Evolutionary conservation across 1,139 yeast species (phyloP).

Genomic region (Martiniozyma asiatica): DNA sequence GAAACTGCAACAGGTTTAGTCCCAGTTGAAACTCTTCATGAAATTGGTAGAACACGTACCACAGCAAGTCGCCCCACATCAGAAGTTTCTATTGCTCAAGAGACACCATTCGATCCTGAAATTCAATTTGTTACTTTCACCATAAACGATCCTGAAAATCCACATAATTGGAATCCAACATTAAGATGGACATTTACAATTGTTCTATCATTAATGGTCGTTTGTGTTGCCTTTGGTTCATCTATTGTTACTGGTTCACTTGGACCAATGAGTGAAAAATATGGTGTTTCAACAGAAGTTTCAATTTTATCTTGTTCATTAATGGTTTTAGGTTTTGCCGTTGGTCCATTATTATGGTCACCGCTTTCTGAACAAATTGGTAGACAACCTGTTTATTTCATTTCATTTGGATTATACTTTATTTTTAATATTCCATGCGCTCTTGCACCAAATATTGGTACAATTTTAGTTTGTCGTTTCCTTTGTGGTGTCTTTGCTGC

Average conservation of each 20-base stretch:
- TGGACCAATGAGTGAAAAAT: slow-evolving; percentile 48
- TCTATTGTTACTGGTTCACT: slow-evolving; percentile 84
- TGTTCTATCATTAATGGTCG: slow-evolving; percentile 54
- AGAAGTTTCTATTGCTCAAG: slow-evolving; percentile 11
- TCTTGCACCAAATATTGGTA: slow-evolving; percentile 70
- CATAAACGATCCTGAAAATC: slow-evolving; percentile 72
- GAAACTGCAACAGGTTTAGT: slow-evolving; percentile 85
- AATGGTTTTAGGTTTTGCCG: slow-evolving; percentile 80
- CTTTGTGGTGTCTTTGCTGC: slow-evolving; percentile 79
- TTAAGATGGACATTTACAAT: slow-evolving; percentile 60
- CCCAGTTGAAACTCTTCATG: slow-evolving; percentile 59
- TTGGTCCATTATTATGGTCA: slow-evolving; percentile 87
- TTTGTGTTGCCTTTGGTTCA: slow-evolving; percentile 84
- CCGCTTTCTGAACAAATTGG: slow-evolving; percentile 83
- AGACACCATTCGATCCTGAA: slow-evolving; percentile 39
- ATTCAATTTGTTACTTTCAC: slow-evolving; percentile 73
- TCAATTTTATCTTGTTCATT: slow-evolving; percentile 69
- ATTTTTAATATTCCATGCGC: slow-evolving; percentile 87
- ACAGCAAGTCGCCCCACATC: slow-evolving; percentile 4
- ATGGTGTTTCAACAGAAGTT: slow-evolving; percentile 63
- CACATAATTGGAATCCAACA: slow-evolving; percentile 62
- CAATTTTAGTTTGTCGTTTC: slow-evolving; percentile 69
- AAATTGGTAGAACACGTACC: slow-evolving; percentile 46
- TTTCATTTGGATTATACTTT: slow-evolving; percentile 62
- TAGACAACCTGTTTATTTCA: slow-evolving; percentile 70